Conservation (phyloP, 805 yeast species). For the Pichia scutulata region DNA sequence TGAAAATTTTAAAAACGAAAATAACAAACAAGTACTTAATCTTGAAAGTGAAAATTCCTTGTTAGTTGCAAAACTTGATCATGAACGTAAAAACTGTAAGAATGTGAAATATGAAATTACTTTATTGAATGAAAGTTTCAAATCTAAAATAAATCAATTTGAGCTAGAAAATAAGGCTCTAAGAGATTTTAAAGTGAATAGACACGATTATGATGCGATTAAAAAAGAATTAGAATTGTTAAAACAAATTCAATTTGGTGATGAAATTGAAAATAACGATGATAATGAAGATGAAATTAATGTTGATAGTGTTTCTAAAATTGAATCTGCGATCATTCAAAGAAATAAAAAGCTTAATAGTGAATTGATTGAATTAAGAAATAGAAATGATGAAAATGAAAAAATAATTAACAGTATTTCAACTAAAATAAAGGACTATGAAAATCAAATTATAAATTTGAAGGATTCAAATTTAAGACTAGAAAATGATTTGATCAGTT, state of each 20-base stretch:
- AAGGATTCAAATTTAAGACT: slow-evolving; percentile 48
- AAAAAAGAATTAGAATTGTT: slow-evolving; percentile 68
- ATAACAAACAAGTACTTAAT: slow-evolving; percentile 41
- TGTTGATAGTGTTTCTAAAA: slow-evolving; percentile 38
- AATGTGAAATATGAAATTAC: slow-evolving; percentile 20
- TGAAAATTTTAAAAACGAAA: slow-evolving; percentile 36
- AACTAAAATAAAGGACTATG: slow-evolving; percentile 27
- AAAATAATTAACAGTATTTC: slow-evolving; percentile 36
- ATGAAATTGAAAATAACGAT: slow-evolving; percentile 27
- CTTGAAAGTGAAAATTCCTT: slow-evolving; percentile 65
- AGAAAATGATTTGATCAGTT: slow-evolving; percentile 63
- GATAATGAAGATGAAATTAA: slow-evolving; percentile 21
- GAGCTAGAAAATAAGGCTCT: slow-evolving; percentile 43
- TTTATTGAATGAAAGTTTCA: slow-evolving; percentile 29
- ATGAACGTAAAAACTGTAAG: slow-evolving; percentile 31
- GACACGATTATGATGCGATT: slow-evolving; percentile 71
- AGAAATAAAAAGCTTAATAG: slow-evolving; percentile 68
- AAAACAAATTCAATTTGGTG: slow-evolving; percentile 69
- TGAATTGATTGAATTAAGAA: slow-evolving; percentile 60
- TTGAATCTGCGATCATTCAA: slow-evolving; percentile 39
- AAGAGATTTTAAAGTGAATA: slow-evolving; percentile 40
- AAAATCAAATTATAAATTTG: slow-evolving; percentile 34
- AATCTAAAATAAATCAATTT: slow-evolving; percentile 41
- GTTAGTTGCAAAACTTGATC: slow-evolving; percentile 50
- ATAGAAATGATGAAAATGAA: slow-evolving; percentile 43